Percentiles rank a stretch among this genome's conserved stretches.
phyloP scores from a whole-genome alignment of 768 basidiomycete species.

The Melanogaster broomeanus region DNA sequence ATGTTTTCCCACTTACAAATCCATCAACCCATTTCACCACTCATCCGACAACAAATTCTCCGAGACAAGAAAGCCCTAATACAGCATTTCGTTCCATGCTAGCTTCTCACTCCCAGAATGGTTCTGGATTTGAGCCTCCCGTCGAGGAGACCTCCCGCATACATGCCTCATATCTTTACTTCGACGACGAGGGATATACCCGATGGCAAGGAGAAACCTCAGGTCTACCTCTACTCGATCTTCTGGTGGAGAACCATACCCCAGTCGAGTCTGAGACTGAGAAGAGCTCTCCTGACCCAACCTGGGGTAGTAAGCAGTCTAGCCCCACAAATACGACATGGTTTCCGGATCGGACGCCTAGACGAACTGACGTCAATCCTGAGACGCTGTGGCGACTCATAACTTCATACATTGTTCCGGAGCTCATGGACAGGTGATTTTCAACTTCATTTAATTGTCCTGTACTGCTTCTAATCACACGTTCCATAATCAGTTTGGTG shows the following conservation, averaged over 20 bases:
- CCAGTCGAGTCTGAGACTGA: constrained; percentile 38
- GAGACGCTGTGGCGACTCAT: constrained; percentile 86
- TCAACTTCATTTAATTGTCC: constrained; percentile 15
- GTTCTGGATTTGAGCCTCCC: constrained; percentile 41
- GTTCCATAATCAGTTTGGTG: constrained; percentile 55
- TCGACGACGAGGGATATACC: constrained; percentile 85
- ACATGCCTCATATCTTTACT: constrained; percentile 80
- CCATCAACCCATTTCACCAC: constrained; percentile 76
- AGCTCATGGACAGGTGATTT: constrained; percentile 90
- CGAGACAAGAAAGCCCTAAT: constrained; percentile 48
- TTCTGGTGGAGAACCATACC: constrained; percentile 73
- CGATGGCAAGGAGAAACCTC: constrained; percentile 94
- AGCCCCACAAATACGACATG: constrained; percentile 51
- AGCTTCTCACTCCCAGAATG: constrained; percentile 30
- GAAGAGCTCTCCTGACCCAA: constrained; percentile 23
- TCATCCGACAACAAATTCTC: constrained; percentile 41
- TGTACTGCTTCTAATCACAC: constrained; percentile 14
- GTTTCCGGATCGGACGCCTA: constrained; percentile 83
- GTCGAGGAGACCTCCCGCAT: constrained; percentile 63
- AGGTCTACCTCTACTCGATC: constrained; percentile 84
- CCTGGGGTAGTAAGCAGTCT: constrained; percentile 33
- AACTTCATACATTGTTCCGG: constrained; percentile 83
- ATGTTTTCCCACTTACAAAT: constrained; percentile 76
- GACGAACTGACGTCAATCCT: constrained; percentile 79
- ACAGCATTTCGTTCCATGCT: constrained; percentile 43